Evolutionary conservation across 106 monocot genomes (phyloP).

Genomic region (Dendrobium nobile): DNA sequence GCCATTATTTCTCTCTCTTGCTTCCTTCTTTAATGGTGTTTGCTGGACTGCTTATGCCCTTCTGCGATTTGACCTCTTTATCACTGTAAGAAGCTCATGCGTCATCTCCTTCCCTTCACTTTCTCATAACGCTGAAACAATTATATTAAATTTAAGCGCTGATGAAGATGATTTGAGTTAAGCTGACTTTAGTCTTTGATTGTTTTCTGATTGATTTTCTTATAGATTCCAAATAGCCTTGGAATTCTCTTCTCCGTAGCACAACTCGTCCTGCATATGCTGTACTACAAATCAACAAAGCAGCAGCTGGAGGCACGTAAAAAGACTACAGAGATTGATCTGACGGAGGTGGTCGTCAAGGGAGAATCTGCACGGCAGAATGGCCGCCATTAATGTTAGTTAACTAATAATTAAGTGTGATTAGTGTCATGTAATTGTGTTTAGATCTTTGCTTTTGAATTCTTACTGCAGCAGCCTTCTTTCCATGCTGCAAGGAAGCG

Average conservation of each 20-base stretch:
- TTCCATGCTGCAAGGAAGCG: background rate
- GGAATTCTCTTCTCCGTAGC: background rate
- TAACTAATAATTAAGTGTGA: background rate
- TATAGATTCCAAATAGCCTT: constrained; percentile 6
- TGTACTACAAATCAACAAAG: constrained; percentile 2
- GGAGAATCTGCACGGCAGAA: constrained; percentile 4
- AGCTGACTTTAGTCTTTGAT: background rate
- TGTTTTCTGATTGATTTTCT: background rate
- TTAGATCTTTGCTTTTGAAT: background rate
- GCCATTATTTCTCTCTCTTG: constrained; percentile 6
- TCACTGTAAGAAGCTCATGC: constrained; percentile 1
- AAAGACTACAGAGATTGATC: constrained; percentile 11
- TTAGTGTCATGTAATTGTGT: background rate
- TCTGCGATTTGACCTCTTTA: constrained; percentile 8
- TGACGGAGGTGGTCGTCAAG: constrained; percentile 15
- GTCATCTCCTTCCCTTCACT: background rate
- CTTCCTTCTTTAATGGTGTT: constrained; percentile 7
- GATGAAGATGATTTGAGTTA: background rate
- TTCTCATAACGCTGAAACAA: too few relatives aligned
- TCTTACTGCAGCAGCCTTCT: background rate
- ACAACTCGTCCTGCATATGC: background rate
- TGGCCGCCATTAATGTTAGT: background rate
- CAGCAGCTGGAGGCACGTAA: constrained; percentile 7
- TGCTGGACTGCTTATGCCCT: constrained; percentile 6
- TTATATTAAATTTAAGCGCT: too few relatives aligned